Evolutionary conservation across 768 basidiomycete species (phyloP).

Genomic region (Boletus sensibilis): DNA sequence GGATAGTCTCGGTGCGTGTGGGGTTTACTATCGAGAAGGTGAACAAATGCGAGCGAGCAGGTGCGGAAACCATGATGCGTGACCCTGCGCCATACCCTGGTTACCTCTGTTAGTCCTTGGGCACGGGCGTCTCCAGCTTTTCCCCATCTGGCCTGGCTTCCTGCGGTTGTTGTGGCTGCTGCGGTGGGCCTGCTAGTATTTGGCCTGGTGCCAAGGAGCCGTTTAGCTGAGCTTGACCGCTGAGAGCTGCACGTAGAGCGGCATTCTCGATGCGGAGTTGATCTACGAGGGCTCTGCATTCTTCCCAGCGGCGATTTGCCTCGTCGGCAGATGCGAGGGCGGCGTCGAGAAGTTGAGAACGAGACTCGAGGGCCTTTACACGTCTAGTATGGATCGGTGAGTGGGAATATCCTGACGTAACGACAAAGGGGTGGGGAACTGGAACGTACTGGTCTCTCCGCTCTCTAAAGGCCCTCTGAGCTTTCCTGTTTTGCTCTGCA

Average conservation of each 20-base stretch:
- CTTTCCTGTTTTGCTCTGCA: conserved; percentile 93
- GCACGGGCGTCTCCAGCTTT: conserved; percentile 23
- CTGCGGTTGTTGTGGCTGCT: conserved; percentile 22
- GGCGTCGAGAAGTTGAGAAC: conserved; percentile 81
- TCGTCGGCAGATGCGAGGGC: conserved; percentile 85
- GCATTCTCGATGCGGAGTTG: conserved; percentile 84
- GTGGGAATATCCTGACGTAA: not conserved
- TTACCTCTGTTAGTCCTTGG: conserved; percentile 21
- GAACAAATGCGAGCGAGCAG: conserved; percentile 5
- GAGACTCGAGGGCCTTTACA: conserved; percentile 83
- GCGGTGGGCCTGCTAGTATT: conserved; percentile 22
- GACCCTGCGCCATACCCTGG: not conserved
- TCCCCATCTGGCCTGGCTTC: conserved; percentile 28
- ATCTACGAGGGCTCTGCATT: conserved; percentile 86
- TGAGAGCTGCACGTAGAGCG: conserved; percentile 68
- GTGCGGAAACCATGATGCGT: not conserved
- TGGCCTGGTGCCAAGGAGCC: conserved; percentile 32
- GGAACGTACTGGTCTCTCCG: conserved; percentile 77
- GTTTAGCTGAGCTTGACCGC: conserved; percentile 36
- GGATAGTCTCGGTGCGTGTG: conserved; percentile 13
- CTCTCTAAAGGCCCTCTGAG: conserved; percentile 88
- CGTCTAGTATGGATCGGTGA: conserved; percentile 49
- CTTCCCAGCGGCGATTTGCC: conserved; percentile 87
- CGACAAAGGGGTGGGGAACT: not conserved
- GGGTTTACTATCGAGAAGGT: conserved; percentile 4